Percentiles rank a stretch among this genome's conserved stretches.
These are phyloP conservation scores for Aplosporella prunicola DNA, from an alignment of 2,329 filamentous ascomycete genomes.

Conservation along the genomic window DNA sequence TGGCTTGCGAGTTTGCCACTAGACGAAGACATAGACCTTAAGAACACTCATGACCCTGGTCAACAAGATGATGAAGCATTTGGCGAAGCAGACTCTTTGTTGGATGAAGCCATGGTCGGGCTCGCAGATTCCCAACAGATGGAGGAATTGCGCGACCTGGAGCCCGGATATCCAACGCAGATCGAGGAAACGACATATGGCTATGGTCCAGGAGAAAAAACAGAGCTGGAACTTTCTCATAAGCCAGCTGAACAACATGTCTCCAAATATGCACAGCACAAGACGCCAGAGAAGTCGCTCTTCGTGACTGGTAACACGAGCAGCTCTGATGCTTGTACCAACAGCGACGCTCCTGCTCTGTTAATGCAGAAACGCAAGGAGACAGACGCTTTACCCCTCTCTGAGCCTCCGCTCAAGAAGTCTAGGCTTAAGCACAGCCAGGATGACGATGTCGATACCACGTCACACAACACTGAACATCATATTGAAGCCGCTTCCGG, in stretches of 20 bases:
- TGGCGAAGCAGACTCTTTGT: slow-evolving; percentile 22
- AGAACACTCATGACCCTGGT: neutral
- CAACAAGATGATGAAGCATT: slow-evolving; percentile 11
- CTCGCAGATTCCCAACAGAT: slow-evolving; percentile 23
- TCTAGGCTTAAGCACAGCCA: neutral
- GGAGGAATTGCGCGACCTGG: neutral
- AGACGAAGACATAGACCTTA: neutral
- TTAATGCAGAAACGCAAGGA: neutral
- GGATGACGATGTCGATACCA: neutral
- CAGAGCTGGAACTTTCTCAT: neutral
- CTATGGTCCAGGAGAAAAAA: neutral
- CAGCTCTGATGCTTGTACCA: neutral
- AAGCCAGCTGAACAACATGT: neutral
- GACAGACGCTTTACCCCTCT: neutral
- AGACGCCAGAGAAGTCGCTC: neutral
- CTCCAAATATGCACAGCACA: neutral
- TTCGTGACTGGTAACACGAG: neutral
- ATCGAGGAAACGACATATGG: too few species aligned
- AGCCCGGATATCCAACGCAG: slow-evolving; percentile 1
- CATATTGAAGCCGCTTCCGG: neutral
- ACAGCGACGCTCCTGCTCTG: neutral
- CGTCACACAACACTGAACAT: neutral
- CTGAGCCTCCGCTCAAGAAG: neutral
- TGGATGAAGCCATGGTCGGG: slow-evolving; percentile 24
- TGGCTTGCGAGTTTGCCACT: neutral